Evolutionary conservation across 768 basidiomycete genomes (phyloP).

Genomic region (Leucosporidium creatinivorum): DNA sequence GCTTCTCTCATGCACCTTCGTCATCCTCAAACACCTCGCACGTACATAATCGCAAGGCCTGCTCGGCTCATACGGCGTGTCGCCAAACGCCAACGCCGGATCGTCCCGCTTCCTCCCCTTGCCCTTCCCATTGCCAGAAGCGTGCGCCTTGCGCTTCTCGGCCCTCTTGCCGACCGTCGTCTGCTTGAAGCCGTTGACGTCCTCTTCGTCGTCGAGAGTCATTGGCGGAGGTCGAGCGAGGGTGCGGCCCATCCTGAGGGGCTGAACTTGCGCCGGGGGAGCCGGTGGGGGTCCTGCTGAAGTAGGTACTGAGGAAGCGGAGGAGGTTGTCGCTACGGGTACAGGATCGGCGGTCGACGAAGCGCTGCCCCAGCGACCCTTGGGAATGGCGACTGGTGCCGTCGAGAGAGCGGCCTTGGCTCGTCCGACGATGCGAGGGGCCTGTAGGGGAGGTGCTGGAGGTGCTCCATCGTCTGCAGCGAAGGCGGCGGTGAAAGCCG

Average conservation of each 20-base stretch:
- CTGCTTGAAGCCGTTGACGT: conserved; percentile 28
- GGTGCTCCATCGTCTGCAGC: conserved; percentile 8
- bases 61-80: conserved; percentile 26
- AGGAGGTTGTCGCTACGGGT: not conserved
- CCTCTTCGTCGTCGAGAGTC: conserved; percentile 23
- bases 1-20: not conserved
- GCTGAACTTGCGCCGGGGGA: not conserved
- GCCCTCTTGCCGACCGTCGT: conserved; percentile 20
- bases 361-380: not conserved
- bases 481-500: conserved; percentile 12
- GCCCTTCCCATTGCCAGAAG: conserved; percentile 19
- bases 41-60: conserved; percentile 33
- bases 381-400: conserved; percentile 2
- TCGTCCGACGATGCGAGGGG: not conserved
- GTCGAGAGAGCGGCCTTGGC: conserved; percentile 9
- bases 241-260: not conserved
- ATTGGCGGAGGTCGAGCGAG: conserved; percentile 19
- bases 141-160: conserved; percentile 9
- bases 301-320: not conserved
- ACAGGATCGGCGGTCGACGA: not conserved
- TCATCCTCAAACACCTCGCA: not conserved
- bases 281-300: not conserved
- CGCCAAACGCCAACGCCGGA: conserved; percentile 20
- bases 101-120: conserved; percentile 15
- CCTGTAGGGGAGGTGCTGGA: not conserved